These are phyloP conservation scores for Thraustotheca clavata DNA, from an alignment of 352 stramenopile genomes.

Conservation along the genomic window DNA sequence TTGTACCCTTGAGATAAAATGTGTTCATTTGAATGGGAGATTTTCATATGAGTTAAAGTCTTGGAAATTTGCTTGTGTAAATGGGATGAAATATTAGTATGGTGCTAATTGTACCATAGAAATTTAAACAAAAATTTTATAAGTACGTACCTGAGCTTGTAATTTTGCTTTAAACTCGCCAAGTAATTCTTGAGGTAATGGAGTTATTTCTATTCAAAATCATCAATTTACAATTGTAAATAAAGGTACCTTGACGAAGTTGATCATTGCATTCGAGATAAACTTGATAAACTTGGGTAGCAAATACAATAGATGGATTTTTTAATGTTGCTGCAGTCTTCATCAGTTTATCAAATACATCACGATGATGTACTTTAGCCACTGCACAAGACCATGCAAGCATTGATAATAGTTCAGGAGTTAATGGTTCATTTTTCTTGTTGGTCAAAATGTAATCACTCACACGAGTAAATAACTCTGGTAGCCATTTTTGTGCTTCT, in stretches of 20 bases:
- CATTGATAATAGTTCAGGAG: slow-evolving; percentile 5
- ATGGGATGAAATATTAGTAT: slow-evolving; percentile 8
- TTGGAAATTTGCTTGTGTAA: background rate
- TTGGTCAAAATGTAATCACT: slow-evolving; percentile 1
- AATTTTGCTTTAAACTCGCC: slow-evolving; percentile 4
- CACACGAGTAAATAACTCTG: background rate
- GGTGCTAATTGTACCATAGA: background rate
- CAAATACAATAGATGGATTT: background rate
- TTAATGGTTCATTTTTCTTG: background rate
- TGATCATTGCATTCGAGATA: background rate
- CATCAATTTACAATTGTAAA: background rate
- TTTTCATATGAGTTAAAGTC: background rate
- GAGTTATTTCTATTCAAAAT: background rate
- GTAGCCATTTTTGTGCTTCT: background rate
- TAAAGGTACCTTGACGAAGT: background rate
- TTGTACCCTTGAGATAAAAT: slow-evolving; percentile 8
- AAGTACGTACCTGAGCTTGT: background rate
- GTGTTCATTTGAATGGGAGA: slow-evolving; percentile 11
- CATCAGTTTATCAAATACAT: background rate
- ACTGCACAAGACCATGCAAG: slow-evolving; percentile 1
- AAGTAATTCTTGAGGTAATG: background rate
- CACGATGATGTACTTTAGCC: background rate
- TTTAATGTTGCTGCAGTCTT: background rate
- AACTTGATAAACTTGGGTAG: slow-evolving; percentile 16
- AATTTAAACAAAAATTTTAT: too few species aligned